These are phyloP conservation scores for Plenodomus biglobosus DNA, from an alignment of 2,329 filamentous ascomycete species.

Conservation along the genomic window DNA sequence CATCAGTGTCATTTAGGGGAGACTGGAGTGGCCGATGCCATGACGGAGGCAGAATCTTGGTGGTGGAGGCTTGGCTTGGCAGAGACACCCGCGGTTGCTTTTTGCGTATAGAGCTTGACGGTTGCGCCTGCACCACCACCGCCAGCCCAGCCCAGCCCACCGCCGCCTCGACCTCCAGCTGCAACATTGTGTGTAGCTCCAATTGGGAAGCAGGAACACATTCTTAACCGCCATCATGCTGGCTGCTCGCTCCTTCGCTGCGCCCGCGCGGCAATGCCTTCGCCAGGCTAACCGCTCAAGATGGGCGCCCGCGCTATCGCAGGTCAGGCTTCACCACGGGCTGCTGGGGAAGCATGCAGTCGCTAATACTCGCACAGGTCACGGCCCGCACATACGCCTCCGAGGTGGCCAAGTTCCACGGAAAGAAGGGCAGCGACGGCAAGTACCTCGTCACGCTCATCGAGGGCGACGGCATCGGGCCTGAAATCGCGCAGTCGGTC, in stretches of 20 bases:
- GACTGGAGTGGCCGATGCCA: neutral
- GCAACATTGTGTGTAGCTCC: conserved; percentile 36
- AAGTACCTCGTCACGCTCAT: conserved; percentile 96
- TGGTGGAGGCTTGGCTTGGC: neutral
- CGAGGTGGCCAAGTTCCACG: conserved; percentile 86
- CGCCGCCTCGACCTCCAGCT: conserved; percentile 27
- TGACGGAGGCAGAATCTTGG: neutral
- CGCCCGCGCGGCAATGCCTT: conserved; percentile 77
- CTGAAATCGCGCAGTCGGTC: conserved; percentile 95
- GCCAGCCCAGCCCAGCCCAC: neutral
- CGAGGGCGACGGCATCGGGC: conserved; percentile 98
- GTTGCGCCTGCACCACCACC: neutral
- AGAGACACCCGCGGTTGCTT: conserved; percentile 22
- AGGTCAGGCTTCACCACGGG: conserved; percentile 53
- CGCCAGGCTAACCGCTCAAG: conserved; percentile 60
- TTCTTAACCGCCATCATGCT: conserved; percentile 66
- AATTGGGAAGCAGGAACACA: conserved; percentile 32
- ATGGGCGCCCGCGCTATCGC: conserved; percentile 54
- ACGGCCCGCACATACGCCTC: conserved; percentile 58
- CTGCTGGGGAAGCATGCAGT: conserved; percentile 5
- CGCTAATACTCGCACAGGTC: conserved; percentile 20
- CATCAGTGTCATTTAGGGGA: too few relatives aligned
- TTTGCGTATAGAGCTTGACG: conserved; percentile 17
- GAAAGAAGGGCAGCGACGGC: conserved; percentile 84
- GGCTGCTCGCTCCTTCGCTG: conserved; percentile 75